These are phyloP conservation scores for Moesziomyces aphidis DNA, from an alignment of 1,284 basidiomycete genomes.

Conservation along the genomic window DNA sequence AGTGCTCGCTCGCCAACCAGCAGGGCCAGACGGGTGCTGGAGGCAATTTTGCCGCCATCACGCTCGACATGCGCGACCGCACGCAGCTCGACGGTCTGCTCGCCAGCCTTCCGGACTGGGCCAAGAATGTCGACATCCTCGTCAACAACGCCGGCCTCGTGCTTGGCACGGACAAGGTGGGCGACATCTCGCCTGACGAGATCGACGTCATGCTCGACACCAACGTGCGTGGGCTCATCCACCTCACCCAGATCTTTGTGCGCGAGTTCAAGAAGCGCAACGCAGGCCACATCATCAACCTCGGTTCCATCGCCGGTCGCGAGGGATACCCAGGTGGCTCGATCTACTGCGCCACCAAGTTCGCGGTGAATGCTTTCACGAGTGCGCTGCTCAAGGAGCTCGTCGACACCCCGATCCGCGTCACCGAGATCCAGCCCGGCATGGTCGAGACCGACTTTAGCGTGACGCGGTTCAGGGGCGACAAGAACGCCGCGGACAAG, in stretches of 20 bases:
- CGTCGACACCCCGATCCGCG: constrained; percentile 77
- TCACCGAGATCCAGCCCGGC: constrained; percentile 71
- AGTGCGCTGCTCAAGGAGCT: constrained; percentile 83
- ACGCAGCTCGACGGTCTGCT: constrained; percentile 48
- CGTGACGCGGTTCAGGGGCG: constrained; percentile 55
- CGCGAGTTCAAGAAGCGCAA: constrained; percentile 86
- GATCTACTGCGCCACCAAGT: constrained; percentile 74
- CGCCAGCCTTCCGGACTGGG: constrained; percentile 59
- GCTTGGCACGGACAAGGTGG: constrained; percentile 81
- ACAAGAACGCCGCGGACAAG: constrained; percentile 53
- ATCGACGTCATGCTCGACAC: constrained; percentile 86
- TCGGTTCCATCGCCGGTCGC: constrained; percentile 90
- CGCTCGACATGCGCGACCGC: constrained; percentile 58
- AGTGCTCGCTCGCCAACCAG: constrained; percentile 78
- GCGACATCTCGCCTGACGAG: constrained; percentile 79
- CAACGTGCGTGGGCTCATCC: constrained; percentile 89
- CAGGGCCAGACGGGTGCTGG: constrained; percentile 75
- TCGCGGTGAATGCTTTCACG: constrained; percentile 89
- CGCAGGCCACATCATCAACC: constrained; percentile 91
- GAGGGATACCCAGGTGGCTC: constrained; percentile 79
- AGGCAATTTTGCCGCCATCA: constrained; percentile 57
- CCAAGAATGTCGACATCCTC: constrained; percentile 58
- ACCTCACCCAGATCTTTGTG: constrained; percentile 77
- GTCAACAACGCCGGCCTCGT: constrained; percentile 77
- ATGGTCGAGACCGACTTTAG: constrained; percentile 80